phyloP scores from a whole-genome alignment of 164 flowering plant genomes.

The Warburgia ugandensis region DNA sequence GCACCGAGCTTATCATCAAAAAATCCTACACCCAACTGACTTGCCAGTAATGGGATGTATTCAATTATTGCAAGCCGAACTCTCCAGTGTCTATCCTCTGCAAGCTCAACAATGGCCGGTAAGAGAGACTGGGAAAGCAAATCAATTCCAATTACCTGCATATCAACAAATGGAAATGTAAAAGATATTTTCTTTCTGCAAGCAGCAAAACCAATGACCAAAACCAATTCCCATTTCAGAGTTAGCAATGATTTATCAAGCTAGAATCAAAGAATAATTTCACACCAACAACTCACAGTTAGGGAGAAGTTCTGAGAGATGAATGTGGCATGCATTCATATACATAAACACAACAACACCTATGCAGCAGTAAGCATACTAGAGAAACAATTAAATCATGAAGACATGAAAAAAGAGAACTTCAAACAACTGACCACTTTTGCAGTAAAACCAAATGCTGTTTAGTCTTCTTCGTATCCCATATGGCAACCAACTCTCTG shows the following conservation, averaged over 20 bases:
- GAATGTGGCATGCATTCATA: no score
- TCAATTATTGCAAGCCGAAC: constrained; percentile 93
- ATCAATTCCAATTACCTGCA: constrained; percentile 98
- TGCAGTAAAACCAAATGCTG: no score
- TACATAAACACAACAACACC: no score
- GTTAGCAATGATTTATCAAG: neutral
- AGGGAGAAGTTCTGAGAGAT: no score
- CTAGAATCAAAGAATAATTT: neutral
- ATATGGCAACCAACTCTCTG: no score
- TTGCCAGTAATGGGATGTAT: constrained; percentile 87
- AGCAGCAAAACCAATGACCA: neutral
- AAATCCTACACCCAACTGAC: constrained; percentile 92
- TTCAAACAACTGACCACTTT: no score
- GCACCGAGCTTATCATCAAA: constrained; percentile 95
- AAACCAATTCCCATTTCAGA: neutral
- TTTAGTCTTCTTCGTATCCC: no score
- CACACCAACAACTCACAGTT: neutral
- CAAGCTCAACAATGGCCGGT: constrained; percentile 98
- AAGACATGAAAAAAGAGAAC: no score
- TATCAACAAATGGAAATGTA: neutral
- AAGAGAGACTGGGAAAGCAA: constrained; percentile 77
- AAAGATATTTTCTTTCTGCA: neutral
- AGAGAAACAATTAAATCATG: no score
- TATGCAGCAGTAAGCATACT: no score
- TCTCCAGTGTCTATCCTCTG: constrained; percentile 99